phyloP scores from a whole-genome alignment of 495 filamentous ascomycete genomes.

The Podospora pseudocomata region DNA sequence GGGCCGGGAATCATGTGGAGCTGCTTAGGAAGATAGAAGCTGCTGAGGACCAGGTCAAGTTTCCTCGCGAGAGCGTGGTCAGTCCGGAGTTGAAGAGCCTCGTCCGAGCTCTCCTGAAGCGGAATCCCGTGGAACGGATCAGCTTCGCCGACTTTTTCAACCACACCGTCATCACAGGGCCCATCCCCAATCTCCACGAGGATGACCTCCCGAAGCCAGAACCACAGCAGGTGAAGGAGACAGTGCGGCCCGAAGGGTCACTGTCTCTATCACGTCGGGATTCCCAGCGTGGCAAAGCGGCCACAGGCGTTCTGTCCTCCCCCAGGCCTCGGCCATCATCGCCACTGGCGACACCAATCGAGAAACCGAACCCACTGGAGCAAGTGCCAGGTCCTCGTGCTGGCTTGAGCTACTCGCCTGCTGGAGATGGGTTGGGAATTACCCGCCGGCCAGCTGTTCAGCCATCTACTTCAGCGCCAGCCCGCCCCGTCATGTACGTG shows the following conservation, averaged over 20 bases:
- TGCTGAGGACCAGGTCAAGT: slow-evolving; percentile 75
- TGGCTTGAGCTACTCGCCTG: slow-evolving; percentile 31
- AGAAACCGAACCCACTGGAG: slow-evolving; percentile 33
- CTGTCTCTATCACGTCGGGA: slow-evolving; percentile 16
- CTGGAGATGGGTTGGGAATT: slow-evolving; percentile 44
- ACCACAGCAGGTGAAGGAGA: not conserved
- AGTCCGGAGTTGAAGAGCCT: slow-evolving; percentile 76
- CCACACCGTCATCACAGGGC: slow-evolving; percentile 65
- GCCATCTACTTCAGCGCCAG: slow-evolving; percentile 41
- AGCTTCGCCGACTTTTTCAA: slow-evolving; percentile 79
- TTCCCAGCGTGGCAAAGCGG: slow-evolving; percentile 17
- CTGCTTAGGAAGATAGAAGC: slow-evolving; percentile 87
- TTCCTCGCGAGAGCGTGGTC: slow-evolving; percentile 67
- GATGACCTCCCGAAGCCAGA: slow-evolving; percentile 59
- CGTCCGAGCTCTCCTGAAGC: slow-evolving; percentile 76
- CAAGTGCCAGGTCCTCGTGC: slow-evolving; percentile 17
- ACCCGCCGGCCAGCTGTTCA: slow-evolving; percentile 33
- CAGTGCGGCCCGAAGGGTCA: slow-evolving; percentile 26
- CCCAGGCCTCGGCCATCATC: slow-evolving; percentile 39
- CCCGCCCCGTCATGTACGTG: slow-evolving; percentile 30
- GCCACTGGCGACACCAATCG: slow-evolving; percentile 37
- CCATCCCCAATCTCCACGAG: slow-evolving; percentile 77
- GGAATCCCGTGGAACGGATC: slow-evolving; percentile 77
- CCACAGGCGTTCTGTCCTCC: slow-evolving; percentile 27
- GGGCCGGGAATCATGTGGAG: slow-evolving; percentile 91